Percentiles rank a stretch among this genome's conserved stretches.
phyloP scores from a whole-genome alignment of 2,329 filamentous ascomycete genomes.

The Leptoxyphium fumago region DNA sequence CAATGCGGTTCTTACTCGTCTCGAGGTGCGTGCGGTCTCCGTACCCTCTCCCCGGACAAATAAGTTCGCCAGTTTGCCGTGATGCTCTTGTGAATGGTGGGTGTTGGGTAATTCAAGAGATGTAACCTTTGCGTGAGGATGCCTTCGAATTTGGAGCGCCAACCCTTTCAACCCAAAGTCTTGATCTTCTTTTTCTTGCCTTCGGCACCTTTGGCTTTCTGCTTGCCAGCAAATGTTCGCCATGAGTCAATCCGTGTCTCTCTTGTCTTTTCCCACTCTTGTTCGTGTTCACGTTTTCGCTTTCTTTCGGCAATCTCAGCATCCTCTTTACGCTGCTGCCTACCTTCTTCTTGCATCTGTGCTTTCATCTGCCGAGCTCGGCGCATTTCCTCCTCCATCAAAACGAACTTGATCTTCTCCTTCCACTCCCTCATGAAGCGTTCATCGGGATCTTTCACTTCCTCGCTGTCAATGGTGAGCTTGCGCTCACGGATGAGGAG shows the following conservation, averaged over 20 bases:
- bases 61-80: too few species aligned
- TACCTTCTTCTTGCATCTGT: slow-evolving; percentile 90
- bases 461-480: slow-evolving; percentile 76
- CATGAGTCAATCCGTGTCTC: slow-evolving; percentile 88
- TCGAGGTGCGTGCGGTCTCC: too few species aligned
- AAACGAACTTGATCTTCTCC: slow-evolving; percentile 74
- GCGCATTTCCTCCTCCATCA: slow-evolving; percentile 84
- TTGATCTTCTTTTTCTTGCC: slow-evolving; percentile 41
- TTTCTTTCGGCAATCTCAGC: slow-evolving; percentile 57
- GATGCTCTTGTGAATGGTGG: too few species aligned
- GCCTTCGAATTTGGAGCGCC: too few species aligned
- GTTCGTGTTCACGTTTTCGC: slow-evolving; percentile 66
- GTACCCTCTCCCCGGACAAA: too few species aligned
- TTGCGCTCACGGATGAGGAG: slow-evolving; percentile 88
- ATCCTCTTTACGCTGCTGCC: slow-evolving; percentile 73
- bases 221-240: slow-evolving; percentile 71
- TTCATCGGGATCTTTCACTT: slow-evolving; percentile 56
- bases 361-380: slow-evolving; percentile 75
- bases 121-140: too few species aligned
- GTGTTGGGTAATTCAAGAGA: too few species aligned
- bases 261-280: slow-evolving; percentile 86
- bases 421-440: slow-evolving; percentile 78
- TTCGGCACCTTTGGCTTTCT: slow-evolving; percentile 24
- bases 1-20: too few species aligned
- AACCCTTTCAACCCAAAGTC: slow-evolving; percentile 29